Base-by-base conservation (phyloP, 495 filamentous ascomycete species). In the Neurospora intermedia region DNA sequence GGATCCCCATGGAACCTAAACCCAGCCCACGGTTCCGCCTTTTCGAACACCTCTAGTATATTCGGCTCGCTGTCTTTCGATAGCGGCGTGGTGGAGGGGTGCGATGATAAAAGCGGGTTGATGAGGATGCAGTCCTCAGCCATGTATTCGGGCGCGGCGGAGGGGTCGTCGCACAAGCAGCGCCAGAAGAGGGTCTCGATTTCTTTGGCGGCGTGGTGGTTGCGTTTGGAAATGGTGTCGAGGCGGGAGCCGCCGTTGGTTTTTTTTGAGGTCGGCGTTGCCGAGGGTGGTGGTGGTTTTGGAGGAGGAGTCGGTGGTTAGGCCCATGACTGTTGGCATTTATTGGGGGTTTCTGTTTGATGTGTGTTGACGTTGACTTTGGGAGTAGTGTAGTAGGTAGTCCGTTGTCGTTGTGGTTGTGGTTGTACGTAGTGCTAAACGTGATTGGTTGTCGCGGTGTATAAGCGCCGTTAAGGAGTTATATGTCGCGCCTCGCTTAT, bases 181-280 rank as follows among this genome's bases (percentile, higher is more conserved):
- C 81, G 79, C 81, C 81, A 82, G 11, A 82, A 73, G 0, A 81
- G 72, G 3, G 78, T 81, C 71, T 82, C 81, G 69, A 79, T 75
- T 72, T 82, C 80, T 40, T 69, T 71, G 13, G 78, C 81, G n/a
- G 79, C 74, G 20, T 76, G 76, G 73, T 82, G 76, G 80, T 82
- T 82, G 76, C 81, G 81, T 75, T 80, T 78, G 59, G 74, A 77
- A 75, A 82, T 82, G 74, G 81, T 81, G 77, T 82, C 74, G 70
- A 80, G 78, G 13, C 79, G 80, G 72, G 76, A 76, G 45, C 41
- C 43, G 35, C 43, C 43, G 6, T 82, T 82, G 80, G 80, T 80
- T 71, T 80, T 78, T 78, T 46, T 73, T 76, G 75, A 82, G 81
- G 74, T 79, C 80, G 77, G 80, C 73, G 70, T 79, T 77, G 13